Evolutionary conservation across 176 grass and related monocot genomes (phyloP).

Genomic region (Aegilops longissima): DNA sequence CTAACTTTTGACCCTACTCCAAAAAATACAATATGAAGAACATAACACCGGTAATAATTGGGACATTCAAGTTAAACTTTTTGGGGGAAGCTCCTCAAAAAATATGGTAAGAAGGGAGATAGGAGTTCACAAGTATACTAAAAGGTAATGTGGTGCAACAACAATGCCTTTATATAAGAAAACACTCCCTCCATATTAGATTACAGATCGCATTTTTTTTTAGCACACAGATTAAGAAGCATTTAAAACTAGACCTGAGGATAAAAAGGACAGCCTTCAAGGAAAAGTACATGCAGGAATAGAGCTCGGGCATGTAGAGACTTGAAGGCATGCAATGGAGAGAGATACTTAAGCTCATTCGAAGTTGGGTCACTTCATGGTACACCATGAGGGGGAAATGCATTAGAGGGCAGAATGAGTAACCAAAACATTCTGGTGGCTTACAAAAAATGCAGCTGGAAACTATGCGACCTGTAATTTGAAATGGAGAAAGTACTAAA

Average conservation of each 20-base stretch:
- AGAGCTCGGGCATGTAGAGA: neutral
- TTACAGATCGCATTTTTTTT: neutral
- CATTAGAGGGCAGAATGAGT: slow-evolving; percentile 1
- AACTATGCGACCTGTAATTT: neutral
- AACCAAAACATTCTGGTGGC: neutral
- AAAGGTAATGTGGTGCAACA: neutral
- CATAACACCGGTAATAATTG: neutral
- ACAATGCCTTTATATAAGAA: neutral
- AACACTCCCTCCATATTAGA: neutral
- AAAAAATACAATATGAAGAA: slow-evolving; percentile 25
- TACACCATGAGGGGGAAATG: neutral
- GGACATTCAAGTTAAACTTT: neutral
- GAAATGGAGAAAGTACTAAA: neutral
- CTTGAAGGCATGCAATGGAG: neutral
- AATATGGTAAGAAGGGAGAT: neutral
- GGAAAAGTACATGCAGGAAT: neutral
- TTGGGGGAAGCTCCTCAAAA: neutral
- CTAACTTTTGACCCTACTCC: slow-evolving; percentile 22
- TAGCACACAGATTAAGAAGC: neutral
- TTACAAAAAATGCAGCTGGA: neutral
- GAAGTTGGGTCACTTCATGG: neutral
- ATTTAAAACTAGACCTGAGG: neutral
- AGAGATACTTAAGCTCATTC: neutral
- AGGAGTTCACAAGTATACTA: neutral
- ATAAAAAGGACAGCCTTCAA: neutral